Evolutionary conservation across 2,329 filamentous ascomycete species (phyloP), one percentile per base, ranked within the genome.

Genomic region (Fusarium temperatum): DNA sequence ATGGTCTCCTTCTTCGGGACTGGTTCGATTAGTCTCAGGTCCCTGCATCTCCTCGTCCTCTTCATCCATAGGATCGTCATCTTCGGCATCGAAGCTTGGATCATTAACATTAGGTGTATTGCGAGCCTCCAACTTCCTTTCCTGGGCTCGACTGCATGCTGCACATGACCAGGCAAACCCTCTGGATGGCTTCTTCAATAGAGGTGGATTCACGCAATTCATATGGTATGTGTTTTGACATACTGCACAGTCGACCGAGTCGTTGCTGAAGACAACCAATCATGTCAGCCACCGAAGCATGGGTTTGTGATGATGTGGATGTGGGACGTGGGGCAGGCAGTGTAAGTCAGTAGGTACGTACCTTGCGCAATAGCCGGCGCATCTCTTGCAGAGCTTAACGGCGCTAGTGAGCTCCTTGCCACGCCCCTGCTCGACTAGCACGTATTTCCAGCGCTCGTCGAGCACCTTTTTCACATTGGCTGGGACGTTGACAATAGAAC

Each of bases 161-260:
- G 94, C 96, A 82, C 96, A 99, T 36, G 96, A 96, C 96, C 96
- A 99, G 9, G 95, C 96, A 84, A 99, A 99, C 44, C 96, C 96
- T 82, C 96, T 92, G 53, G 96, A 98, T 26, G 96, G 96, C 83
- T 99, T 99, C 83, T 98, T 99, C 60, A 95, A 88, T 72, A 99
- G 84, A 42, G 95, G 94, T 45, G 96, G 96, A 70, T 93, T 92
- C 64, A 99, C 96, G 82, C 96, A 99, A 79, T 95, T 94, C 96
- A 99, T 98, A 85, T 99, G 96, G 84, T 98, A 99, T 20, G 96
- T 98, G 82, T 95, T 92, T 80, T 92, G 90, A 83, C 96, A 99
- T 63, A 98, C 95, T 50, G 96, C 96, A 82, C 96, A 99, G 82
- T 98, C 96, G 30, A 98, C 96, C 44, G 96, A 98, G 84, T 98